Evolutionary conservation across 139 green algal species (phyloP), one percentile per base, ranked within the genome.

Genomic region (Ettlia oleoabundans): DNA sequence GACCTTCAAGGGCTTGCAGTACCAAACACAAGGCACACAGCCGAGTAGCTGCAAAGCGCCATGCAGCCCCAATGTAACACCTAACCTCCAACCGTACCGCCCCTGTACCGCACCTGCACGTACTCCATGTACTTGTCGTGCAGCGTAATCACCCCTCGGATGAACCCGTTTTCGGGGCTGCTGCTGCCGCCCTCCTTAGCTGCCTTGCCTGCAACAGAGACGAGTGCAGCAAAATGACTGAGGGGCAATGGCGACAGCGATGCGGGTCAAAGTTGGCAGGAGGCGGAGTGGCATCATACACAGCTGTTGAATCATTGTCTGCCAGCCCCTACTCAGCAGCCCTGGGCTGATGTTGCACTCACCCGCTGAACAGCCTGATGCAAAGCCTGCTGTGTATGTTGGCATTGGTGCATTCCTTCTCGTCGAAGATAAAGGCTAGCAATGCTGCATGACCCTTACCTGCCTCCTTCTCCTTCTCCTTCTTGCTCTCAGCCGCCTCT

Each of bases 111-210:
- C 33, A 67, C 77, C 77, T 75, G 64, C 80, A 89, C 85, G 26
- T 86, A 86, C 42, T 51, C 80, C 76, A 92, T 82, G 82, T 95
- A 98, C 80, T 98, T 99, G 92, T 99, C 97, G 81, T 99, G 96
- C 66, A 99, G 90, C 53, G 95, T 92, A 55, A 99, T 96, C 24
- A 97, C 88, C 30, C 84, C 78, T 28, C 93, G 89, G 68, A 99
- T 94, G 88, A 98, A 99, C 81, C 93, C 78, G 86, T 98, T 95
- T 87, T 99, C 95, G 18, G 90, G 77, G 21, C 81, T 22, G 65
- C 40, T 78, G 40, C 79, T 75, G 69, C 35, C 71, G 58, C 76
- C 83, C 15, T 61, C 68, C 70, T 71, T 82, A 47, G 69, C 65
- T 6, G 62, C 76, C 38, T 78, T 66, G 71, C 64, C 53, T 82